A percentile compares a stretch with the other conserved stretches of the same genome.
Conservation (phyloP, 2,329 filamentous ascomycete genomes). For the Grosmannia clavigera region DNA sequence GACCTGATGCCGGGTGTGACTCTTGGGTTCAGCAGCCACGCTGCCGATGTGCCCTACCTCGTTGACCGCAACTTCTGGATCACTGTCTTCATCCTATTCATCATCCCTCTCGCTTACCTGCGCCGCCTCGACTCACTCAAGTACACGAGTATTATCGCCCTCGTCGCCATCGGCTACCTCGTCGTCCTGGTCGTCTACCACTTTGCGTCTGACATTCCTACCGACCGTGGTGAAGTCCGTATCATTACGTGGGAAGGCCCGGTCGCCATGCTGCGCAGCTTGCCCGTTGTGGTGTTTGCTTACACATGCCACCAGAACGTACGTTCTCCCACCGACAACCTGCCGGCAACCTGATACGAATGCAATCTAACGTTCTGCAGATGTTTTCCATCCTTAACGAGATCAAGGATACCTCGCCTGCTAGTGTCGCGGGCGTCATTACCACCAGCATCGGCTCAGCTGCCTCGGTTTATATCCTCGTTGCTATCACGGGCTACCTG, state of each 20-base stretch:
- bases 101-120: conserved; percentile 89
- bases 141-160: conserved; percentile 85
- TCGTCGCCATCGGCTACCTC: conserved; percentile 88
- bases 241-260: conserved; percentile 69
- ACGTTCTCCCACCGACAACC: conserved; percentile 6
- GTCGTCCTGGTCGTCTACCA: conserved; percentile 90
- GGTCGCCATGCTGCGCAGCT: conserved; percentile 65
- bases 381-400: conserved; percentile 99
- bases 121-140: conserved; percentile 88
- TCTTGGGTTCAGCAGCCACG: conserved; percentile 58
- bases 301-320: conserved; percentile 99
- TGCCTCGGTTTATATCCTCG: conserved; percentile 76
- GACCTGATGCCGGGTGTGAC: conserved; percentile 96
- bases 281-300: conserved; percentile 96
- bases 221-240: conserved; percentile 59
- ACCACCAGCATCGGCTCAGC: conserved; percentile 76
- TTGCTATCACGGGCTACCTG: conserved; percentile 89
- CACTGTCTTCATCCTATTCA: conserved; percentile 90
- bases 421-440: conserved; percentile 66
- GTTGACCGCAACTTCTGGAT: conserved; percentile 95
- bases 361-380: conserved; percentile 28
- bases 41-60: conserved; percentile 57
- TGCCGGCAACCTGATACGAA: neutral
- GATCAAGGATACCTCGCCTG: conserved; percentile 70
- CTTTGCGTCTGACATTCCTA: conserved; percentile 67